These are phyloP conservation scores for Arctium minus DNA, from an alignment of 129 eudicot species.

Conservation along the genomic window DNA sequence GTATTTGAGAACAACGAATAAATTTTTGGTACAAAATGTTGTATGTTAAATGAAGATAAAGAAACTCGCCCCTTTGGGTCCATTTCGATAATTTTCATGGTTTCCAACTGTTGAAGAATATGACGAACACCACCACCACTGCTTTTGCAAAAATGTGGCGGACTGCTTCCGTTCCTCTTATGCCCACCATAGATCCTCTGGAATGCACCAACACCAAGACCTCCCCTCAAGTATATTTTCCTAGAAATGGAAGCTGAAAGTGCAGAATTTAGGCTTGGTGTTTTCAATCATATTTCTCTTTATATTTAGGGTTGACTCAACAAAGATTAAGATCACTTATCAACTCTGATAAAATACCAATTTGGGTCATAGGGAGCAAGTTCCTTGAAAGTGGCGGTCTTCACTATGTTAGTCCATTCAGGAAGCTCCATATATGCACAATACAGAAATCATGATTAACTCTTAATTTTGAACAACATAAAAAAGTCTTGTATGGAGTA, in stretches of 20 bases:
- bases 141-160: conserved; percentile 18
- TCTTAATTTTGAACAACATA: not conserved
- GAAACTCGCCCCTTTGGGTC: conserved; percentile 32
- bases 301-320: not conserved
- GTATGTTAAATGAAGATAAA: not conserved
- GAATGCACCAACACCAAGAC: conserved; percentile 36
- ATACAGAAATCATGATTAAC: not conserved
- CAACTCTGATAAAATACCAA: conserved; percentile 56
- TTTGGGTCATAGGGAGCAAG: conserved; percentile 59
- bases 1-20: not conserved
- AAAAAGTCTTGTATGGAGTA: not conserved
- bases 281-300: not conserved
- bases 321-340: not conserved
- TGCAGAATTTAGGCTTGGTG: not conserved
- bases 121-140: conserved; percentile 10
- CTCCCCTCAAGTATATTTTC: not conserved
- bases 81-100: conserved; percentile 13
- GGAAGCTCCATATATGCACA: conserved; percentile 48
- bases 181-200: conserved; percentile 28
- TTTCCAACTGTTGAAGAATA: conserved; percentile 8
- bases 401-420: conserved; percentile 56
- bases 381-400: conserved; percentile 51
- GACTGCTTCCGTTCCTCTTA: conserved; percentile 5
- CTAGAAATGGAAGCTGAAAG: conserved; percentile 30
- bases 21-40: not conserved